A percentile compares a stretch with the other conserved stretches of the same genome.
phyloP scores from a whole-genome alignment of 2,329 filamentous ascomycete genomes.

The Aspergillus novofumigatus region DNA sequence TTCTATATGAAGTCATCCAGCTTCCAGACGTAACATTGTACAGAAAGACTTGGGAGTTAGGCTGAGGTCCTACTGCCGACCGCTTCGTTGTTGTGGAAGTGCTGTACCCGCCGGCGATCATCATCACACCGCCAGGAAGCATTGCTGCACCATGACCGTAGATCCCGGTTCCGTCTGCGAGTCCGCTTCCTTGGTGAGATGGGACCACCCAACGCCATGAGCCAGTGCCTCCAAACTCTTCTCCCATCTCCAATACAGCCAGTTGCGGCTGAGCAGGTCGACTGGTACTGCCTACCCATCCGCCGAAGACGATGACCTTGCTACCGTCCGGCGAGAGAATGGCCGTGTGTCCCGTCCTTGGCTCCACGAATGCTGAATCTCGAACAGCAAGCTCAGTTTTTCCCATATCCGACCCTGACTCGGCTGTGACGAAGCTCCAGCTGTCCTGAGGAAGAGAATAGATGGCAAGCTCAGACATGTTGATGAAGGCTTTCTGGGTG shows the following conservation, averaged over 20 bases:
- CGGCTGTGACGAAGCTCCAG: constrained; percentile 77
- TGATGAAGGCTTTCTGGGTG: constrained; percentile 77
- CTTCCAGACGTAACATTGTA: constrained; percentile 59
- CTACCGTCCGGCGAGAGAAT: constrained; percentile 74
- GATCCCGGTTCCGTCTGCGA: constrained; percentile 45
- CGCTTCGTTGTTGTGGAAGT: constrained; percentile 45
- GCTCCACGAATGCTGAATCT: constrained; percentile 58
- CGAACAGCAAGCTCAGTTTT: constrained; percentile 56
- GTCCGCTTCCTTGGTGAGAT: constrained; percentile 34
- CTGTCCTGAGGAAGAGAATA: constrained; percentile 81
- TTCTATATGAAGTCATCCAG: constrained; percentile 56
- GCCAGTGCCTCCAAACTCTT: constrained; percentile 59
- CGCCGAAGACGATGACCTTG: constrained; percentile 75
- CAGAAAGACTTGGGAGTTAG: constrained; percentile 50
- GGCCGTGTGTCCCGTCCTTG: constrained; percentile 83
- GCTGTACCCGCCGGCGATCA: constrained; percentile 56
- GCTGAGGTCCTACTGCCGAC: constrained; percentile 22
- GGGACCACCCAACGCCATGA: constrained; percentile 45
- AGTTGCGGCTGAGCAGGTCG: constrained; percentile 79
- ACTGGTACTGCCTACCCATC: constrained; percentile 81
- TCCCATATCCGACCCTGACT: constrained; percentile 35
- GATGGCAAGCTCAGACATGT: constrained; percentile 86
- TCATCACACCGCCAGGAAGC: constrained; percentile 59
- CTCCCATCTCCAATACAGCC: constrained; percentile 68
- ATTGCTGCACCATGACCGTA: constrained; percentile 61